These are phyloP conservation scores for Acanthamoeba triangularis DNA, from an alignment of 208 protist species.

Conservation along the genomic window DNA sequence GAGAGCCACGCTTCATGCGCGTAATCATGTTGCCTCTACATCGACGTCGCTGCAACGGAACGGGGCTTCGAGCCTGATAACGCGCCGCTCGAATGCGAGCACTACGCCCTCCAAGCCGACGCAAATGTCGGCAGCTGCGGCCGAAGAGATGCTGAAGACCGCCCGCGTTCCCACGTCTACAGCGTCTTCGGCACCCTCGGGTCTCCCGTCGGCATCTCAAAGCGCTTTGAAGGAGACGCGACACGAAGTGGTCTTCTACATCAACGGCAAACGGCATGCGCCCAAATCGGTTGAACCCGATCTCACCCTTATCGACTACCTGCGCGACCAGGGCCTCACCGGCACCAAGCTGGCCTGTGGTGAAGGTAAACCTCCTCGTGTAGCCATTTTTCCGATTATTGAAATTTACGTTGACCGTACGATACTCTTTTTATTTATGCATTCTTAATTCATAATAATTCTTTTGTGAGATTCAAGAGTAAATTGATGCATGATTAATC, in stretches of 20 bases:
- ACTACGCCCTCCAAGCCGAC: neutral
- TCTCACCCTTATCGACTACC: slow-evolving; percentile 70
- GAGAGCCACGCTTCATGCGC: neutral
- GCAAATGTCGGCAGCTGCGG: slow-evolving; percentile 3
- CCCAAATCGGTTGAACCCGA: slow-evolving; percentile 59
- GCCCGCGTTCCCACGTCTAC: neutral
- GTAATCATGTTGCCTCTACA: neutral
- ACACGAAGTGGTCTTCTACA: slow-evolving; percentile 56
- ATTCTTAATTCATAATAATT: neutral
- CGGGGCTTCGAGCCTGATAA: neutral
- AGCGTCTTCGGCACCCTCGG: neutral
- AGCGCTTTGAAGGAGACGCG: slow-evolving; percentile 17
- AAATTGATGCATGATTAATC: neutral
- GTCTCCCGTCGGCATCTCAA: neutral
- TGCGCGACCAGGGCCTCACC: slow-evolving; percentile 19
- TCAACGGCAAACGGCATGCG: slow-evolving; percentile 42
- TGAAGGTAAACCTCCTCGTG: neutral
- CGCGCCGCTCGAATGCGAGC: neutral
- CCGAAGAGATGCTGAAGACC: neutral
- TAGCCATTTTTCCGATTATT: neutral
- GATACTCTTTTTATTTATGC: neutral
- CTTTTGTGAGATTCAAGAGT: neutral
- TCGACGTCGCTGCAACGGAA: neutral
- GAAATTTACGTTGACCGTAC: neutral
- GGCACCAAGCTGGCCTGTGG: slow-evolving; percentile 55